These are phyloP conservation scores for Talaromyces piceae DNA, from an alignment of 2,329 filamentous ascomycete genomes.

Conservation along the genomic window DNA sequence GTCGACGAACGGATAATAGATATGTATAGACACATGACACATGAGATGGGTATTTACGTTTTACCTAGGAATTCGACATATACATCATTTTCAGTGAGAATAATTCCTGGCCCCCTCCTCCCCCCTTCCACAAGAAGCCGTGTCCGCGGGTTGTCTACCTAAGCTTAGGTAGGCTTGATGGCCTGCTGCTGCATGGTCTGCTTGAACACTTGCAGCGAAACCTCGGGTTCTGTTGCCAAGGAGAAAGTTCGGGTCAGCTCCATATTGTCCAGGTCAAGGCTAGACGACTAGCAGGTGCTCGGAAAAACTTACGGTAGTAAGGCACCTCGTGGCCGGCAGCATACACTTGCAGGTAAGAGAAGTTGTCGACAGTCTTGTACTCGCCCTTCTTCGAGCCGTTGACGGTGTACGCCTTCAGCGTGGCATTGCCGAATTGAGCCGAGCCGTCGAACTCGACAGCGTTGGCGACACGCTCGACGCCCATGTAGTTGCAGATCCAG, in stretches of 20 bases:
- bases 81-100: neutral
- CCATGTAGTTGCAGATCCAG: constrained; percentile 52
- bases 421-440: constrained; percentile 41
- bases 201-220: constrained; percentile 44
- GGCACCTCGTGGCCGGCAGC: constrained; percentile 44
- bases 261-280: neutral
- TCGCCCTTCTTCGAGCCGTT: constrained; percentile 42
- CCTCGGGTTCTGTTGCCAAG: constrained; percentile 16
- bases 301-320: constrained; percentile 28
- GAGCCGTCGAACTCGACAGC: constrained; percentile 40
- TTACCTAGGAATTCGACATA: neutral
- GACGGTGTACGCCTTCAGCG: constrained; percentile 39
- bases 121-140: neutral
- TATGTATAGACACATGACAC: neutral
- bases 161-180: neutral
- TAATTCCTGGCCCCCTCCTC: no score
- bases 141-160: neutral
- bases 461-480: constrained; percentile 46
- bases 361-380: constrained; percentile 33
- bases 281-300: neutral
- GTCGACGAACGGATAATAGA: no score
- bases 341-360: constrained; percentile 44
- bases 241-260: no score
- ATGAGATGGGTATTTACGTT: neutral
- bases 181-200: constrained; percentile 35